Percentiles rank a stretch among this genome's conserved stretches.
phyloP scores from a whole-genome alignment of 495 filamentous ascomycete species.

The Neurospora sp. region DNA sequence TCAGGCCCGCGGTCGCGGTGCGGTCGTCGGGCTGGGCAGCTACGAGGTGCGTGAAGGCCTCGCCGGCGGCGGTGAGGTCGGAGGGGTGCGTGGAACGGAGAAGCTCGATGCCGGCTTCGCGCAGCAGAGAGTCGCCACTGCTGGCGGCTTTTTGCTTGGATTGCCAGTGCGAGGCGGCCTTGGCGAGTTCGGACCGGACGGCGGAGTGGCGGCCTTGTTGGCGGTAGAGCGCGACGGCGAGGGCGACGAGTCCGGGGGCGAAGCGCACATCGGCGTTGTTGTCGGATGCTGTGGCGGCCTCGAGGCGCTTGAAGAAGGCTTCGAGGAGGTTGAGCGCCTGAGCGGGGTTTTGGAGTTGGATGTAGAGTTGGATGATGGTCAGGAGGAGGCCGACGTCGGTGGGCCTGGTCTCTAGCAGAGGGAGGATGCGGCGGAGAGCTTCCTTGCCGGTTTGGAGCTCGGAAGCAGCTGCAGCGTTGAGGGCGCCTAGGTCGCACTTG shows the following conservation, averaged over 20 bases:
- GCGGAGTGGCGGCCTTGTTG: constrained; percentile 66
- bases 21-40: constrained; percentile 52
- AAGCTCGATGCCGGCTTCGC: constrained; percentile 68
- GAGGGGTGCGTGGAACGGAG: constrained; percentile 59
- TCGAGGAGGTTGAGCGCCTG: constrained; percentile 71
- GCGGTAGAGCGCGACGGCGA: constrained; percentile 72
- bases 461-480: constrained; percentile 71
- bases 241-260: constrained; percentile 77
- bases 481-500: constrained; percentile 56
- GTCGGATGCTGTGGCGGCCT: constrained; percentile 47
- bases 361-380: constrained; percentile 76
- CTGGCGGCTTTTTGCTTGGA: constrained; percentile 34
- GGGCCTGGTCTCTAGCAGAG: constrained; percentile 65
- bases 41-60: constrained; percentile 63
- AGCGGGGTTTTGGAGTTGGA: constrained; percentile 61
- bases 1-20: constrained; percentile 63
- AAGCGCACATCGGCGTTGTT: constrained; percentile 59
- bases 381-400: constrained; percentile 77
- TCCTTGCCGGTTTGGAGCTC: constrained; percentile 53
- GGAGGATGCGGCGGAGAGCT: constrained; percentile 62
- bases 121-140: constrained; percentile 49
- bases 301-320: constrained; percentile 61
- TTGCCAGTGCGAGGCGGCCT: constrained; percentile 77
- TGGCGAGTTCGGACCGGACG: constrained; percentile 60
- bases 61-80: constrained; percentile 58